A percentile compares a stretch with the other conserved stretches of the same genome.
These are phyloP conservation scores for Tagetes erecta DNA, from an alignment of 129 eudicot species.

Conservation along the genomic window DNA sequence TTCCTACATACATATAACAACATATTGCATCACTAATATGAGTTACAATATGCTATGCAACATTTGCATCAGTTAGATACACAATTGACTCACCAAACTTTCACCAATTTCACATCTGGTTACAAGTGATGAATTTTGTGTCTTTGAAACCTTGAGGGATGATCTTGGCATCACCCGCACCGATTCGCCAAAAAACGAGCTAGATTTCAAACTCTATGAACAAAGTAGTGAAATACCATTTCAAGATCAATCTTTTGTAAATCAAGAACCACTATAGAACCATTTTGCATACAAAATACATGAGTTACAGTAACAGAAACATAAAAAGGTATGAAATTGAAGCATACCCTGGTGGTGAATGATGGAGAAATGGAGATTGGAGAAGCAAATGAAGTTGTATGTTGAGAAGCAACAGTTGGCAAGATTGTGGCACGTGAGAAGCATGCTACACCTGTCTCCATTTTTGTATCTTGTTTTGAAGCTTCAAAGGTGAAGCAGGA, in stretches of 20 bases:
- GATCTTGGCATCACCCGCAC: constrained; percentile 60
- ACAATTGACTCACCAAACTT: constrained; percentile 64
- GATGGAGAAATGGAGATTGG: constrained; percentile 55
- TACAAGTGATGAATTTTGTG: constrained; percentile 53
- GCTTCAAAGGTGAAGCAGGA: constrained; percentile 27
- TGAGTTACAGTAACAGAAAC: not conserved
- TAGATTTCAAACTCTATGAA: constrained; percentile 69
- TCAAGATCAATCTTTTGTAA: not conserved
- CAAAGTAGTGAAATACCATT: not conserved
- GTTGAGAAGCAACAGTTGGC: constrained; percentile 70
- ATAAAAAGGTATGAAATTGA: not conserved
- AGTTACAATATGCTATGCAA: not conserved
- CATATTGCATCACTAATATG: not conserved
- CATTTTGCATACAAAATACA: not conserved
- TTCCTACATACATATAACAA: constrained; percentile 51
- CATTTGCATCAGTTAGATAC: not conserved
- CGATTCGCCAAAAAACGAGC: constrained; percentile 78
- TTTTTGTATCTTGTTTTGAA: constrained; percentile 21
- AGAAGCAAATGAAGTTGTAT: constrained; percentile 61
- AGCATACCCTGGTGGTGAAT: constrained; percentile 61
- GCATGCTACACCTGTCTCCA: constrained; percentile 84
- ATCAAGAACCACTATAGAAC: not conserved
- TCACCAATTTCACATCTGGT: constrained; percentile 88
- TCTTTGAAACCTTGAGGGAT: constrained; percentile 56
- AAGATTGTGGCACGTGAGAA: constrained; percentile 69